phyloP scores from a whole-genome alignment of 148 eudicot genomes.

The Silene uniflora region DNA sequence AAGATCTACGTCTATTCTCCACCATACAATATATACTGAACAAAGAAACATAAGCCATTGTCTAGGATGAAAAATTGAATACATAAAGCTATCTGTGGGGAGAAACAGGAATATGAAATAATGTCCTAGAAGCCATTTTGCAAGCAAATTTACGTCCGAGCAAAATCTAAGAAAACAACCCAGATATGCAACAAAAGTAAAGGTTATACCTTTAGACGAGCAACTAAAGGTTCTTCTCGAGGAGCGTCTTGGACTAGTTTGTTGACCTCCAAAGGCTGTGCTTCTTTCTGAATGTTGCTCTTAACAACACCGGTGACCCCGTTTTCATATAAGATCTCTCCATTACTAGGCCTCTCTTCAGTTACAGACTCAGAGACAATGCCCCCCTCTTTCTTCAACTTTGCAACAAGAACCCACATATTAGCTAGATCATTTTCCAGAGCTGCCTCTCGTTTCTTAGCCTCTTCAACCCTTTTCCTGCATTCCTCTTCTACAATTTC shows the following conservation, averaged over 20 bases:
- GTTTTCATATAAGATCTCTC: conserved; percentile 31
- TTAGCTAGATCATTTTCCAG: conserved; percentile 93
- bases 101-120: no score
- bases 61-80: no score
- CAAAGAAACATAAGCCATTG: no score
- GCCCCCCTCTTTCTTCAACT: conserved; percentile 75
- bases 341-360: conserved; percentile 31
- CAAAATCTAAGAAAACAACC: background rate
- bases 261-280: conserved; percentile 36
- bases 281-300: conserved; percentile 48
- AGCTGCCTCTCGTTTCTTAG: conserved; percentile 69
- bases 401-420: conserved; percentile 99
- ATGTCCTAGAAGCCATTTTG: background rate
- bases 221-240: conserved; percentile 79
- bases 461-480: conserved; percentile 71
- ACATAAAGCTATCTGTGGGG: no score
- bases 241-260: conserved; percentile 39
- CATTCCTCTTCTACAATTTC: conserved; percentile 66
- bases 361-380: conserved; percentile 34
- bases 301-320: conserved; percentile 32
- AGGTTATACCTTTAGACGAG: conserved; percentile 63
- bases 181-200: background rate
- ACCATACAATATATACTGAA: no score
- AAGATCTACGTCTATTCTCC: no score
- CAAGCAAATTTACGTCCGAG: background rate